Conservation (phyloP, 805 yeast species). For the Torulaspora microellipsoides region DNA sequence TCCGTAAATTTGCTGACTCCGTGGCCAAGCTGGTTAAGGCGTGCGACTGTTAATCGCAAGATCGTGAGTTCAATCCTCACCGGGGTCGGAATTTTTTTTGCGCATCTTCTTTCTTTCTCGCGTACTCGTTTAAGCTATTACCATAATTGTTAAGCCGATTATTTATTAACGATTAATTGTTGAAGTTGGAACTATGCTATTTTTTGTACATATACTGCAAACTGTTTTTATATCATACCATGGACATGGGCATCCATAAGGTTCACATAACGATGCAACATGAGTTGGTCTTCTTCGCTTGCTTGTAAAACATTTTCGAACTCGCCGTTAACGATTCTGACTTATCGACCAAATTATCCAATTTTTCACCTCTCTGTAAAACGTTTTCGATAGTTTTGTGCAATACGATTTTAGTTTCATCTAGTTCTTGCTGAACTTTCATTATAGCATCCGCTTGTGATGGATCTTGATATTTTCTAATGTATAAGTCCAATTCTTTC, state of each 20-base stretch:
- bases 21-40: constrained; percentile 55
- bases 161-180: no score
- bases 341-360: constrained; percentile 91
- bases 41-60: constrained; percentile 57
- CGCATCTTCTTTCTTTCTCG: no score
- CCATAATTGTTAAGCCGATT: no score
- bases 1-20: constrained; percentile 35
- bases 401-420: constrained; percentile 92
- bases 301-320: constrained; percentile 92
- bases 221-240: no score
- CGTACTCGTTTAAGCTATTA: no score
- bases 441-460: constrained; percentile 93
- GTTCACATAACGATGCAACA: constrained; percentile 72
- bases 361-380: constrained; percentile 91
- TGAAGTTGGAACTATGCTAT: no score
- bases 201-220: no score
- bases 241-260: not conserved
- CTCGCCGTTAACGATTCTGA: constrained; percentile 86
- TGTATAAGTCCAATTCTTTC: constrained; percentile 56
- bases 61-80: constrained; percentile 54
- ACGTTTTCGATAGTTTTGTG: constrained; percentile 95
- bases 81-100: constrained; percentile 40
- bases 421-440: constrained; percentile 96
- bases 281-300: constrained; percentile 91
- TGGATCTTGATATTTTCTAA: constrained; percentile 91